Conservation (phyloP, 1,139 yeast species). For the Diutina neorugosa region DNA sequence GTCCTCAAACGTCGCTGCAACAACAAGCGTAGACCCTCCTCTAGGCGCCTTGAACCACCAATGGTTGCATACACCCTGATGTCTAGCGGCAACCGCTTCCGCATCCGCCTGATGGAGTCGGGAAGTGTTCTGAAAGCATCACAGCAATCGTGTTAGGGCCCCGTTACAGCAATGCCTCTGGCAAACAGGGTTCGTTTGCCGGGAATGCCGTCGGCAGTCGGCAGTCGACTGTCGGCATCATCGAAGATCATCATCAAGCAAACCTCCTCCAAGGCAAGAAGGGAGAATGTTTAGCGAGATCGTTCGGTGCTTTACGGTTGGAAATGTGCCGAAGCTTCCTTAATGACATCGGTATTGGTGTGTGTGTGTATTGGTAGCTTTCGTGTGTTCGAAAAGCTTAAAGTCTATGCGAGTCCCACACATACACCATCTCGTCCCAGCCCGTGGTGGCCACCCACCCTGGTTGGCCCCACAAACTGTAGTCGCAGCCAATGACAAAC, state of each 20-base stretch:
- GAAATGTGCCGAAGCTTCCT: not conserved
- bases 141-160: too few relatives aligned
- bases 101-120: too few relatives aligned
- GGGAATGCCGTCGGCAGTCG: not conserved
- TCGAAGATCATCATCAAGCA: not conserved
- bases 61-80: too few relatives aligned
- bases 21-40: too few relatives aligned
- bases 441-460: slow-evolving; percentile 95
- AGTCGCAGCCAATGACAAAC: slow-evolving; percentile 90
- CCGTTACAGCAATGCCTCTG: too few relatives aligned
- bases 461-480: slow-evolving; percentile 93
- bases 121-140: too few relatives aligned
- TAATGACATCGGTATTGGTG: not conserved
- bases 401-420: slow-evolving; percentile 47
- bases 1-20: too few relatives aligned
- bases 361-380: not conserved
- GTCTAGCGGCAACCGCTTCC: too few relatives aligned
- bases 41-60: too few relatives aligned
- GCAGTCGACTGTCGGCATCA: not conserved
- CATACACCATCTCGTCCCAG: slow-evolving; percentile 90
- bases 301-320: too few relatives aligned
- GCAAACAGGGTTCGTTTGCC: too few relatives aligned
- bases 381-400: not conserved
- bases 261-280: not conserved
- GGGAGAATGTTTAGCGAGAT: not conserved